phyloP scores from a whole-genome alignment of 2,329 filamentous ascomycete genomes.

The Trichothecium roseum region DNA sequence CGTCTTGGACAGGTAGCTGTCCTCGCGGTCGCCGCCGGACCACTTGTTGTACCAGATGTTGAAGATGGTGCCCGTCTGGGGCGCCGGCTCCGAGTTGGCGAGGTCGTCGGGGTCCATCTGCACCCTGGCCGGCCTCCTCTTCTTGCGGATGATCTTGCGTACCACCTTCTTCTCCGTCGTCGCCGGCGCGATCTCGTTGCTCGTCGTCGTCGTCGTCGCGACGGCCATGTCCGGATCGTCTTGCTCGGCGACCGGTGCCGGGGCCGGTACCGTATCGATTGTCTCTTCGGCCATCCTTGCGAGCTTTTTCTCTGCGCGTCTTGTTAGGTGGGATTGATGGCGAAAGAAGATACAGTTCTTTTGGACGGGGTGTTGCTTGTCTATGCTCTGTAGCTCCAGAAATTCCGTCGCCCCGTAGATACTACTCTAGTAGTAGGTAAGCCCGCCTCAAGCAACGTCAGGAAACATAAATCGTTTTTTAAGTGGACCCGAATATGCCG shows the following conservation, averaged over 20 bases:
- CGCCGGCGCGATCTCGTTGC: slow-evolving; percentile 31
- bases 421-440: too few species aligned
- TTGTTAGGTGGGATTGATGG: slow-evolving; percentile 7
- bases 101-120: slow-evolving; percentile 82
- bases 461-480: too few species aligned
- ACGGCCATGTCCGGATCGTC: slow-evolving; percentile 20
- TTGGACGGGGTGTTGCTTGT: not conserved
- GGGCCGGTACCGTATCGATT: slow-evolving; percentile 12
- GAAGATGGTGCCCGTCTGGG: slow-evolving; percentile 89
- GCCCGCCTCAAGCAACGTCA: too few species aligned
- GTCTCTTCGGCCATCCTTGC: slow-evolving; percentile 20
- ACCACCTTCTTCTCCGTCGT: slow-evolving; percentile 49
- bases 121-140: slow-evolving; percentile 77
- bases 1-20: slow-evolving; percentile 76
- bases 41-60: slow-evolving; percentile 99
- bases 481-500: too few species aligned
- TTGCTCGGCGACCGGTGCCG: slow-evolving; percentile 13
- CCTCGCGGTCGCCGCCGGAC: slow-evolving; percentile 89
- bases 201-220: slow-evolving; percentile 21
- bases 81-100: slow-evolving; percentile 66
- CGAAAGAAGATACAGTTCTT: slow-evolving; percentile 9
- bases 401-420: too few species aligned
- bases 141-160: slow-evolving; percentile 88
- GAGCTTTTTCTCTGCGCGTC: too few species aligned
- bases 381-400: not conserved